Conservation (phyloP, 257 asterid genomes). For the Ocimum tenuiflorum region DNA sequence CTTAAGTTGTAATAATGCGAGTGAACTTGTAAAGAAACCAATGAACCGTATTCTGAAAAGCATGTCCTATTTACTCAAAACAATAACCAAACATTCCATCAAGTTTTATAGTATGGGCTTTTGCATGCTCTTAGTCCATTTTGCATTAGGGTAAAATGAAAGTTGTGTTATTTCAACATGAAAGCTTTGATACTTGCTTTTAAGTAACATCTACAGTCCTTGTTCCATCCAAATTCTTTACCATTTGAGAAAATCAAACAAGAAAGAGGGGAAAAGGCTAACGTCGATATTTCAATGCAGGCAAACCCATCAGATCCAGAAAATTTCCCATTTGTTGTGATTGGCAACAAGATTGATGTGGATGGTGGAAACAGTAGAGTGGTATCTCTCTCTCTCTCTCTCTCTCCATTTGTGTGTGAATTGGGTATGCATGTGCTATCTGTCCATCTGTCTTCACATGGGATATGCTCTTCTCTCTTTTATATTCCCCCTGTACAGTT, state of each 20-base stretch:
- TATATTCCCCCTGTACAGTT: background rate
- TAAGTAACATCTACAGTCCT: too few relatives aligned
- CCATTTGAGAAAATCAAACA: background rate
- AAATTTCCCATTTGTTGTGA: conserved; percentile 93
- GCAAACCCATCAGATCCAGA: conserved; percentile 98
- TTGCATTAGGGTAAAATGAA: too few relatives aligned
- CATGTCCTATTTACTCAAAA: too few relatives aligned
- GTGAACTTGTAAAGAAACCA: too few relatives aligned
- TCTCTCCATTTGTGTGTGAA: background rate
- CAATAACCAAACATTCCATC: too few relatives aligned
- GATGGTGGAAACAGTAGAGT: conserved; percentile 97
- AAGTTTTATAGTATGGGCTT: too few relatives aligned
- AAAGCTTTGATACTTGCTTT: too few relatives aligned
- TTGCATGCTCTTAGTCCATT: too few relatives aligned
- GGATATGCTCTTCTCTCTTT: background rate
- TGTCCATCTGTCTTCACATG: background rate
- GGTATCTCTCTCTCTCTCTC: conserved; percentile 33
- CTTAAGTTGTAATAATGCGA: too few relatives aligned
- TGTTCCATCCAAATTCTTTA: background rate
- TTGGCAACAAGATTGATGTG: conserved; percentile 93
- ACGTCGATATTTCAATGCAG: conserved; percentile 39
- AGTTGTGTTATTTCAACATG: too few relatives aligned
- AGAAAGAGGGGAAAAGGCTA: background rate
- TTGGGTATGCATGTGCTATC: background rate
- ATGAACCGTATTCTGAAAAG: too few relatives aligned